phyloP scores from a whole-genome alignment of 2,329 filamentous ascomycete species.

The Aureobasidium namibiae region DNA sequence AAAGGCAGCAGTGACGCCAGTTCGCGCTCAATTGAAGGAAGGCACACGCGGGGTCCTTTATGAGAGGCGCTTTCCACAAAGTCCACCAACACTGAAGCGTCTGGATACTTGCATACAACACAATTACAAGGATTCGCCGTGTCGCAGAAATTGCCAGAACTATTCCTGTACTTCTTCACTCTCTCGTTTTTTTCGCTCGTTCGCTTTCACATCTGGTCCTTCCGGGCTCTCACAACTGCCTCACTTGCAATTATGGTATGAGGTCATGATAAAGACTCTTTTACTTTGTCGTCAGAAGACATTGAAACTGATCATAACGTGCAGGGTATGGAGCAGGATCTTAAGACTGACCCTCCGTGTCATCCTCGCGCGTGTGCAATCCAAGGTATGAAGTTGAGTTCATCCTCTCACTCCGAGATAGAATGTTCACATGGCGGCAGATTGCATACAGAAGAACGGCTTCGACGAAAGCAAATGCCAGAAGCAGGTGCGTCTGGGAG shows the following conservation, averaged over 20 bases:
- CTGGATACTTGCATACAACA: conserved; percentile 1
- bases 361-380: conserved; percentile 86
- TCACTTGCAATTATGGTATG: conserved; percentile 7
- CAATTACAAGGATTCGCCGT: neutral
- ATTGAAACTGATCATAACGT: neutral
- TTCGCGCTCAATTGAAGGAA: conserved; percentile 2
- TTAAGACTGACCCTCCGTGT: conserved; percentile 69
- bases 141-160: neutral
- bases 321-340: conserved; percentile 52
- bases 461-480: conserved; percentile 83
- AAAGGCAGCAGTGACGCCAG: conserved; percentile 11
- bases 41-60: conserved; percentile 8
- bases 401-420: neutral
- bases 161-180: neutral
- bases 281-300: neutral
- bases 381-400: conserved; percentile 54
- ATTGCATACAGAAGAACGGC: conserved; percentile 73
- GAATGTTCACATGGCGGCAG: conserved; percentile 36
- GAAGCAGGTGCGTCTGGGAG: conserved; percentile 31
- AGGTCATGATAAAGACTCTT: conserved; percentile 5
- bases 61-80: neutral
- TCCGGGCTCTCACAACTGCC: neutral
- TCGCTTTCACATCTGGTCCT: neutral
- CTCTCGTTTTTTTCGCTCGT: neutral
- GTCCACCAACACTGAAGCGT: neutral